phyloP scores from a whole-genome alignment of 192 early-diverging fungal species.

The Umbelopsis vinacea region DNA sequence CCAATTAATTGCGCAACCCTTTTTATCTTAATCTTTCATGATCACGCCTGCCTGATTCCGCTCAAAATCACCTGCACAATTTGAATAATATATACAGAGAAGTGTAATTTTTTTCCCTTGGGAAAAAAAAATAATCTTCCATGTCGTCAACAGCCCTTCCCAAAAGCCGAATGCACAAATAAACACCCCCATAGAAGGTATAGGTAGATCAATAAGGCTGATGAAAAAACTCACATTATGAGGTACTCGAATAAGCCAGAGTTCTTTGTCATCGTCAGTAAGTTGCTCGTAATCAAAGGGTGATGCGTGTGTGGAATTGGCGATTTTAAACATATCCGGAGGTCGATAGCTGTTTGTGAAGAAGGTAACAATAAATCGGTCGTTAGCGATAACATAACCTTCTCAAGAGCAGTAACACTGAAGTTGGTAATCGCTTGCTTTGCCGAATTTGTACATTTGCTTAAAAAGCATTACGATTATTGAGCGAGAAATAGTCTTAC shows the following conservation, averaged over 20 bases:
- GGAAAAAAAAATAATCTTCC: neutral
- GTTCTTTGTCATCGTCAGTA: slow-evolving; percentile 40
- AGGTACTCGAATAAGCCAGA: slow-evolving; percentile 44
- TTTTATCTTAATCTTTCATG: slow-evolving; percentile 11
- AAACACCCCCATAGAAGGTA: neutral
- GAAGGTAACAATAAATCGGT: neutral
- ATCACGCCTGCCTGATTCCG: slow-evolving; percentile 6
- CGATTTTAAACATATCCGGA: slow-evolving; percentile 28
- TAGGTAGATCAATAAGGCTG: neutral
- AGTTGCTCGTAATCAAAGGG: slow-evolving; percentile 32
- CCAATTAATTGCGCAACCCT: neutral
- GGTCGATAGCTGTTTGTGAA: slow-evolving; percentile 18
- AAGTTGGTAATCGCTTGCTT: neutral
- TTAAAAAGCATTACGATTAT: too few relatives aligned
- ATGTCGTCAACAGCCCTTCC: slow-evolving; percentile 7
- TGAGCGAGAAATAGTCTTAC: neutral
- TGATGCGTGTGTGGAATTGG: slow-evolving; percentile 15
- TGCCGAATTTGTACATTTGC: too few relatives aligned
- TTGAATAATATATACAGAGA: neutral
- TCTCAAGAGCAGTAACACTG: neutral
- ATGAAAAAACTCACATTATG: slow-evolving; percentile 29
- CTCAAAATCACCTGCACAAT: slow-evolving; percentile 19
- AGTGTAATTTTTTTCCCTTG: slow-evolving; percentile 6
- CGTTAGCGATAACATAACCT: neutral
- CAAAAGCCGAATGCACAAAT: neutral